These are phyloP conservation scores for Neurospora cerealis DNA, from an alignment of 495 filamentous ascomycete species.

Conservation along the genomic window DNA sequence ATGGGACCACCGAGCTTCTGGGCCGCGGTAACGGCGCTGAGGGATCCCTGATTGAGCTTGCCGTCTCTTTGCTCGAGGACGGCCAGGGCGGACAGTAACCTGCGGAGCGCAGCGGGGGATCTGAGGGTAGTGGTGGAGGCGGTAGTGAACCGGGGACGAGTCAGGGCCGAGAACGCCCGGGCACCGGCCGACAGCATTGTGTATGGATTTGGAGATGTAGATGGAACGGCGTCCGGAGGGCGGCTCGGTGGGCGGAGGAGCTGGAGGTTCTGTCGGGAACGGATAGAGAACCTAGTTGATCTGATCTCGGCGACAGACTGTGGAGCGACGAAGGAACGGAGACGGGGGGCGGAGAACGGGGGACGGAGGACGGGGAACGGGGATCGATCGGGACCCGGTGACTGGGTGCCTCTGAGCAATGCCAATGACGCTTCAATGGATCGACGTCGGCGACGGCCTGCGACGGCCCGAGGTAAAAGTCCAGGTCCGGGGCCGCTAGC, in stretches of 20 bases:
- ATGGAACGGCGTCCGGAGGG: background rate
- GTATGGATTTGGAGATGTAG: conserved; percentile 3
- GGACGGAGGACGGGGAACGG: background rate
- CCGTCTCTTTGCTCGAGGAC: conserved; percentile 91
- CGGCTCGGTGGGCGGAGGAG: background rate
- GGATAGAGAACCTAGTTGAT: background rate
- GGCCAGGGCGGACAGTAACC: conserved; percentile 79
- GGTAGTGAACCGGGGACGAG: conserved; percentile 15
- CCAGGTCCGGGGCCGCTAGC: background rate
- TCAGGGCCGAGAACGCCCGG: conserved; percentile 21
- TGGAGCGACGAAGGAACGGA: background rate
- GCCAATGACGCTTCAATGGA: background rate
- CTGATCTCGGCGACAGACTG: background rate
- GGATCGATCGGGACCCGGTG: background rate
- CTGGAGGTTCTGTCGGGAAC: background rate
- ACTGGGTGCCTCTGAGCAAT: background rate
- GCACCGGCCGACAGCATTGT: conserved; percentile 16
- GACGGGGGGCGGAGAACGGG: background rate
- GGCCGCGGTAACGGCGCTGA: conserved; percentile 80
- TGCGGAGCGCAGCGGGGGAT: conserved; percentile 41
- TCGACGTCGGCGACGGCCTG: conserved; percentile 14
- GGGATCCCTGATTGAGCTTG: conserved; percentile 68
- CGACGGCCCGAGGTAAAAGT: conserved; percentile 20
- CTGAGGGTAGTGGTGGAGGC: conserved; percentile 14
- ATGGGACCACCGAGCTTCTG: conserved; percentile 76